Conservation (phyloP, 129 eudicot species). For the Mikania micrantha region DNA sequence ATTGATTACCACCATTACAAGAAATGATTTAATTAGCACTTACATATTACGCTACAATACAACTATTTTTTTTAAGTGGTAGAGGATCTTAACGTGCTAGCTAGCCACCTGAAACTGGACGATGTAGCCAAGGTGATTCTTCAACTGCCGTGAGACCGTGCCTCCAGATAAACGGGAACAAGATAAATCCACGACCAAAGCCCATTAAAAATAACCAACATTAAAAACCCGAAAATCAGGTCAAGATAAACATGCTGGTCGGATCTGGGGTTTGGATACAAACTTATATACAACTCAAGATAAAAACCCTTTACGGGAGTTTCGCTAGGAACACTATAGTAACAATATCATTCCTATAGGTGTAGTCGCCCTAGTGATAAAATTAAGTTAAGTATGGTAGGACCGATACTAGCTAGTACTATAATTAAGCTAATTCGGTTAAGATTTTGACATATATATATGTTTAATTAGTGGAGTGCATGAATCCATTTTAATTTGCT, state of each 20-base stretch:
- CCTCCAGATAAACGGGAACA: too few species aligned
- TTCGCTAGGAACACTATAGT: too few species aligned
- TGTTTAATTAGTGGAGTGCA: not conserved
- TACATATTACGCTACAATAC: slow-evolving; percentile 4
- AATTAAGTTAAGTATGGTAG: too few species aligned
- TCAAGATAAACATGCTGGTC: slow-evolving; percentile 19
- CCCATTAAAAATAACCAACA: slow-evolving; percentile 27
- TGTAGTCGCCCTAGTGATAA: too few species aligned
- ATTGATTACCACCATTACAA: slow-evolving; percentile 14
- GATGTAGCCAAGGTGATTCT: too few species aligned
- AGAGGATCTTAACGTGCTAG: too few species aligned
- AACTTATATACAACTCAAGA: slow-evolving; percentile 2
- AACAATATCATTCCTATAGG: too few species aligned
- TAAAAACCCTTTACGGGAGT: slow-evolving; percentile 14
- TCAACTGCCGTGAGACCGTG: too few species aligned
- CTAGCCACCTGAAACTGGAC: too few species aligned
- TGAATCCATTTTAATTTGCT: not conserved
- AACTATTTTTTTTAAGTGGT: too few species aligned
- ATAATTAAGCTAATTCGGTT: slow-evolving; percentile 6
- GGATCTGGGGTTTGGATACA: slow-evolving; percentile 7
- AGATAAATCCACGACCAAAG: slow-evolving; percentile 15
- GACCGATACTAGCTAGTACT: not conserved
- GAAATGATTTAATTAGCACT: not conserved
- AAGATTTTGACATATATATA: too few species aligned
- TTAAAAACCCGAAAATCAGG: slow-evolving; percentile 16